These are phyloP conservation scores for Pleodorina starrii DNA, from an alignment of 139 green algal genomes.

Conservation along the genomic window DNA sequence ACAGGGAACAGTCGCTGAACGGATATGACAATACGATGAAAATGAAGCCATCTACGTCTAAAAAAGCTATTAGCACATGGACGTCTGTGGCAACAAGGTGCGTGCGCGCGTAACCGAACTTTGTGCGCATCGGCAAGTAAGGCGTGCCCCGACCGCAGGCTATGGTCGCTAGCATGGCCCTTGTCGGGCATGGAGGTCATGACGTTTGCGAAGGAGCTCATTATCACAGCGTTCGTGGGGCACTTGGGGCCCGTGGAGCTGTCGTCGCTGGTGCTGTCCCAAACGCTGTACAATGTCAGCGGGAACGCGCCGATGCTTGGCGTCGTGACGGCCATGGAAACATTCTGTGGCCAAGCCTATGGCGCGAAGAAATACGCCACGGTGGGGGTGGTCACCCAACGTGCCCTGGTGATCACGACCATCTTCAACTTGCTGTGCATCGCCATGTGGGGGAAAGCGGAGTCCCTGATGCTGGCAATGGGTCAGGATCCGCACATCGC, in stretches of 20 bases:
- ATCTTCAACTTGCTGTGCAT: slow-evolving; percentile 61
- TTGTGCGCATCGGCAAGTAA: too few species aligned
- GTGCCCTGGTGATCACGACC: slow-evolving; percentile 64
- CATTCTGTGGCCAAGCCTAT: slow-evolving; percentile 73
- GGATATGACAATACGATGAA: slow-evolving; percentile 27
- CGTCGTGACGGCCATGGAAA: slow-evolving; percentile 76
- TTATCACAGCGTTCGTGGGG: slow-evolving; percentile 74
- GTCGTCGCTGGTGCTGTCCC: slow-evolving; percentile 68
- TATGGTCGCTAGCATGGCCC: slow-evolving; percentile 72
- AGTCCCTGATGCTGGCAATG: slow-evolving; percentile 61
- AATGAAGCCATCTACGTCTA: neutral
- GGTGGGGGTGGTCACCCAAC: slow-evolving; percentile 68
- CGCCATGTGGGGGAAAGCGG: slow-evolving; percentile 56
- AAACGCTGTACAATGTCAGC: slow-evolving; percentile 75
- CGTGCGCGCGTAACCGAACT: neutral
- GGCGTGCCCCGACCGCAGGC: slow-evolving; percentile 38
- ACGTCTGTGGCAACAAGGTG: slow-evolving; percentile 22
- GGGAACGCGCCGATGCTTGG: slow-evolving; percentile 73
- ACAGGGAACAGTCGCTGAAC: neutral
- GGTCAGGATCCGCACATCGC: slow-evolving; percentile 70
- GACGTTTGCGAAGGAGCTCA: slow-evolving; percentile 77
- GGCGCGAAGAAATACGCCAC: slow-evolving; percentile 63
- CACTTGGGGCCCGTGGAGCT: slow-evolving; percentile 67
- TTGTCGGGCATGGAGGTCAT: slow-evolving; percentile 75
- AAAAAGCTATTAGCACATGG: slow-evolving; percentile 24